Evolutionary conservation across 129 eudicot genomes (phyloP).

Genomic region (Pittosporum tobira): DNA sequence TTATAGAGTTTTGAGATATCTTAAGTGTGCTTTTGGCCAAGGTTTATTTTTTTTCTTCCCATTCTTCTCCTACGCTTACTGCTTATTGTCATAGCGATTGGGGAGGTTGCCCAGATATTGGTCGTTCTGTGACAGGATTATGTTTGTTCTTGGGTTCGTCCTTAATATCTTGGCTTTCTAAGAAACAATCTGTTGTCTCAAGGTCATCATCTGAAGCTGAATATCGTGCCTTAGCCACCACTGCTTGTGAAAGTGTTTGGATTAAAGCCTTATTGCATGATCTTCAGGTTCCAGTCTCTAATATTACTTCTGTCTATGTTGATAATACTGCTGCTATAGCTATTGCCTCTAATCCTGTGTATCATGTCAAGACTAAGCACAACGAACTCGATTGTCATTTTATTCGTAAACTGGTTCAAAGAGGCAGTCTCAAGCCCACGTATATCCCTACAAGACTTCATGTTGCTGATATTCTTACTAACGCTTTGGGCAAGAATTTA

Average conservation of each 20-base stretch:
- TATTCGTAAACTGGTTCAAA: background rate
- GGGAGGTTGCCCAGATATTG: background rate
- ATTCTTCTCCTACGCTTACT: background rate
- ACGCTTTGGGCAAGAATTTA: background rate
- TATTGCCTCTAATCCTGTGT: background rate
- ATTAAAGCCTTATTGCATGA: background rate
- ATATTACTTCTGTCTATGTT: background rate
- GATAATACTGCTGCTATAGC: background rate
- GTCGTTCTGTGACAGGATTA: background rate
- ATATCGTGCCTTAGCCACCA: background rate
- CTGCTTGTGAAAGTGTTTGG: background rate
- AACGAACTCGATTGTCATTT: background rate
- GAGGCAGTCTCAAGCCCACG: background rate
- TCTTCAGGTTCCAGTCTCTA: background rate
- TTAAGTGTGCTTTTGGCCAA: background rate
- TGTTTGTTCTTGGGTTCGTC: background rate
- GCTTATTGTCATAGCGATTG: slow-evolving; percentile 2
- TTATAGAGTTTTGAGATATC: background rate
- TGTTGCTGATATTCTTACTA: background rate
- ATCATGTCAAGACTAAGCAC: background rate
- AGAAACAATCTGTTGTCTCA: background rate
- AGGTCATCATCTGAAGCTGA: background rate
- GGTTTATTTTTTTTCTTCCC: background rate
- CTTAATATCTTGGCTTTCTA: background rate
- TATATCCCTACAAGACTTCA: background rate